Base-by-base conservation (phyloP, 306 rosid genomes). In the Canavalia gladiata region DNA sequence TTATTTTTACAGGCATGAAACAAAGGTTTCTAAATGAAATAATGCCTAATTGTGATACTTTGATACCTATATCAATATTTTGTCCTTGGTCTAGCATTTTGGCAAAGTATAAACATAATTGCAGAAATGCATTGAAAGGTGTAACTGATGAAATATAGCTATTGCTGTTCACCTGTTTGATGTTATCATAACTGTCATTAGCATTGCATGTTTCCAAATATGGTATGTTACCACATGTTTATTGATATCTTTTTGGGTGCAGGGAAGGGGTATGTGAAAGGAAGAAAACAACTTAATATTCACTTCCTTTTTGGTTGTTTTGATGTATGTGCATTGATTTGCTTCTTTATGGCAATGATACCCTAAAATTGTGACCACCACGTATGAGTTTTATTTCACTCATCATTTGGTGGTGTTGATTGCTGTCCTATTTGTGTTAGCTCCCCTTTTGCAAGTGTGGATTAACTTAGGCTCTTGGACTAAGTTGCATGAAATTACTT, bases 1-100 rank as follows among this genome's bases (percentile, higher is more conserved):
- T 92, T 83, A 86, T 95, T 84, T 95, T 95, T 82, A 89, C 98
- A 9, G 98, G 72, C 98, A 84, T 7, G 98, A 95, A 87, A 95
- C 98, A 42, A 95, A 95, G 98, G 98, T 95, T 82, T 80, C 56
- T 75, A 74, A 66, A 37, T 77, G 64, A 68, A 83, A 28, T 65
- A 64, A 67, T 35, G 71, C 66, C 66, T 37, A 51, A 59, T 68
- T 67, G 47, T 71, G 25, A 49, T 54, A 51, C 59, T 30, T 11
- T 28, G 54, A 49, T 29, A 37, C 37, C 66, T 49, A 28, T 72
- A 35, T 56, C 66, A 73, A 46, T 31, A 30, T 51, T 28, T 31
- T 0, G 35, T n/a, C 47, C 46, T 41, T 66, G 11, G 43, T 46
- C 60, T 37, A 34, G 3, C 51, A 69, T 74, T 13, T 74, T 33